These are phyloP conservation scores for Solanum chacoense DNA, from an alignment of 305 asterid genomes.

Conservation along the genomic window DNA sequence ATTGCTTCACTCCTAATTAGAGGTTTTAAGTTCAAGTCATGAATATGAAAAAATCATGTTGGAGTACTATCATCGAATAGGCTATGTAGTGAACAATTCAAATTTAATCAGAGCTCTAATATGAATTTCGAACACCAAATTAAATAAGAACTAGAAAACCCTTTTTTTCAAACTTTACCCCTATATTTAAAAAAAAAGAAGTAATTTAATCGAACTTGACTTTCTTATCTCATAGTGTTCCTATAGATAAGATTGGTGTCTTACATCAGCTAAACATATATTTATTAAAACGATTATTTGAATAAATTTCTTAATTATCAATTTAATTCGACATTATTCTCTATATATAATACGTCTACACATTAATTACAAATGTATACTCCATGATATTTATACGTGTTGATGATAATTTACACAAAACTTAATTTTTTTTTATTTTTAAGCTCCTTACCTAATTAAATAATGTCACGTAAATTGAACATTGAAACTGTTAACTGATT, in stretches of 20 bases:
- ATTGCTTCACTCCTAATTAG: neutral
- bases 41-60: neutral
- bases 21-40: rapidly evolving
- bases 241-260: neutral
- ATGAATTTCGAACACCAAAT: rapidly evolving
- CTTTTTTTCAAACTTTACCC: neutral
- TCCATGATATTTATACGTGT: neutral
- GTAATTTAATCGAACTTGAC: neutral
- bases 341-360: neutral
- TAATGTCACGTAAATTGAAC: rapidly evolving
- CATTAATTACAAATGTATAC: neutral
- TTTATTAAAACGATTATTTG: neutral
- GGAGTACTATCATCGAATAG: rapidly evolving
- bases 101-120: rapidly evolving
- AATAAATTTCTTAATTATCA: neutral
- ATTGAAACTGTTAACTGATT: rapidly evolving
- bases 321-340: neutral
- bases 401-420: neutral
- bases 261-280: neutral
- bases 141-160: neutral
- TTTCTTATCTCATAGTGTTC: neutral
- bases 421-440: neutral
- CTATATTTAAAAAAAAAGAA: neutral
- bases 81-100: rapidly evolving
- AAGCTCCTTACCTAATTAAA: neutral